Conservation (phyloP, 164 flowering plant species). For the Vitis rupestris region DNA sequence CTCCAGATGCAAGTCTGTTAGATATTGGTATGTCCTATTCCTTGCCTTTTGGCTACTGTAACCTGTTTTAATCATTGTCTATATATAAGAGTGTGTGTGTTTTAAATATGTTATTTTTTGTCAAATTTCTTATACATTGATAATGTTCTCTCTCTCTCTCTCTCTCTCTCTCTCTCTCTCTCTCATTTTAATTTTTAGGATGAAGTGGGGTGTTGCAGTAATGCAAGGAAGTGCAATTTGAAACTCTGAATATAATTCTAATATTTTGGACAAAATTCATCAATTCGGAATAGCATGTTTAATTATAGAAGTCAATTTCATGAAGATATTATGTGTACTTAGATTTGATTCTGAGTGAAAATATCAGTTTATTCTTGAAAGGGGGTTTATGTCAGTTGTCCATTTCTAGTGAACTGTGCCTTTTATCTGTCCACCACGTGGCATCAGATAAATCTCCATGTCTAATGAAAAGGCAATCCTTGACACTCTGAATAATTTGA, state of each 20-base stretch:
- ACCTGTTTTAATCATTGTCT: background rate
- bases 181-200: too few relatives aligned
- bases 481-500: background rate
- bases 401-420: background rate
- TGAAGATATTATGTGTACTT: background rate
- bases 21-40: conserved; percentile 63
- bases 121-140: too few relatives aligned
- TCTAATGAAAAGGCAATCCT: background rate
- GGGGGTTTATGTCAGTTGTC: background rate
- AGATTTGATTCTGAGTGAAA: background rate
- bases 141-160: too few relatives aligned
- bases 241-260: background rate
- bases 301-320: background rate
- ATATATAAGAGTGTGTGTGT: too few relatives aligned
- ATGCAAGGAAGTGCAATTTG: background rate
- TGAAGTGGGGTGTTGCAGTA: background rate
- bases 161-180: too few relatives aligned
- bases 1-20: conserved; percentile 80
- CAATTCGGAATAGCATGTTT: background rate
- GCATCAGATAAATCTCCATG: background rate
- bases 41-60: background rate
- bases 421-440: background rate
- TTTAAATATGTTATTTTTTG: too few relatives aligned
- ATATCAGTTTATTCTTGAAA: background rate
- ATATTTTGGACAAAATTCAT: background rate